Percentiles rank a stretch among this genome's conserved stretches.
Evolutionary conservation across 2,329 filamentous ascomycete genomes (phyloP).

Genomic region (Aspergillus awamori): DNA sequence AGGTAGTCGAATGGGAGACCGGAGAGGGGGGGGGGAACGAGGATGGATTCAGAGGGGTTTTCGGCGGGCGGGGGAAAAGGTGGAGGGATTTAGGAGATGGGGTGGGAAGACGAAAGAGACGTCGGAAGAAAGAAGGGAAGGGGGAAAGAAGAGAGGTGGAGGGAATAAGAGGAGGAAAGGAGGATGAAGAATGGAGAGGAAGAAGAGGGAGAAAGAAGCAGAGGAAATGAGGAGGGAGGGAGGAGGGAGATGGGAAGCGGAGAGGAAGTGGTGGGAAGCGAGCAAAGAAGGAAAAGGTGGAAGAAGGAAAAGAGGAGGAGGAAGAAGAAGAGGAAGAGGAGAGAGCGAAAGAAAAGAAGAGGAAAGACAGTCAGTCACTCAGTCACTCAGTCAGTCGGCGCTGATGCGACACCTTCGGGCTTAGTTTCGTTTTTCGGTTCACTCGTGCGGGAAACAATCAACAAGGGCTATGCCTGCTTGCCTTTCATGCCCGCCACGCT

Average conservation of each 20-base stretch:
- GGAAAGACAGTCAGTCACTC: conserved; percentile 6
- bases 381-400: not conserved
- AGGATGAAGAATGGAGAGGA: conserved; percentile 25
- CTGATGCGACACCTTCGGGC: not conserved
- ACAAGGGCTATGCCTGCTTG: not conserved
- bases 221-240: conserved; percentile 23
- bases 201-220: conserved; percentile 21
- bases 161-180: conserved; percentile 22
- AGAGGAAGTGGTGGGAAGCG: conserved; percentile 18
- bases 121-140: conserved; percentile 17
- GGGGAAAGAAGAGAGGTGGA: conserved; percentile 17
- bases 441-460: not conserved
- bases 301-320: conserved; percentile 19
- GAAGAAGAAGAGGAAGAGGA: conserved; percentile 15
- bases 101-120: conserved; percentile 18
- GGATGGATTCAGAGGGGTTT: conserved; percentile 29
- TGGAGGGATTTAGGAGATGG: conserved; percentile 30
- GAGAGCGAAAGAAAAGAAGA: conserved; percentile 19
- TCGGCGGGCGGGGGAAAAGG: conserved; percentile 35
- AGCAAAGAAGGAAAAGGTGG: conserved; percentile 22
- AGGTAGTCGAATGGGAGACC: conserved; percentile 13
- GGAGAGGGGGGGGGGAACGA: conserved; percentile 21
- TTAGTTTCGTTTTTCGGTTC: conserved; percentile 6
- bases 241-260: conserved; percentile 22
- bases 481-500: too few relatives aligned